These are phyloP conservation scores for Diplodia corticola DNA, from an alignment of 2,329 filamentous ascomycete species.

Conservation along the genomic window DNA sequence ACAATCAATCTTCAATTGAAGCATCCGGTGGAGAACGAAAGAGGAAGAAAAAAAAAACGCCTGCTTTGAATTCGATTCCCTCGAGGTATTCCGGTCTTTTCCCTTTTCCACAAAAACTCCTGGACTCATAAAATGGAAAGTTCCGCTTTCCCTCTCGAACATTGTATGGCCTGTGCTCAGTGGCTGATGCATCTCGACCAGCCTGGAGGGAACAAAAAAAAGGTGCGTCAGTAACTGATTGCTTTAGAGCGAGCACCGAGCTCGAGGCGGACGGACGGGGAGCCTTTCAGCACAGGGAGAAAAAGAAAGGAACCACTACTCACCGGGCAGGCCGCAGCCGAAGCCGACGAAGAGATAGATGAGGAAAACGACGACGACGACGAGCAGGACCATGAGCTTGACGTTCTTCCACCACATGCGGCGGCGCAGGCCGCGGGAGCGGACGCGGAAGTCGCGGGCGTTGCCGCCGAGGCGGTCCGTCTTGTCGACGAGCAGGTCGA, in stretches of 20 bases:
- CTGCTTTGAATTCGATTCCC: neutral
- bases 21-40: neutral
- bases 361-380: conserved; percentile 70
- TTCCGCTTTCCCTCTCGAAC: neutral
- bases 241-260: neutral
- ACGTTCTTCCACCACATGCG: conserved; percentile 99
- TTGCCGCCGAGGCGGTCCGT: conserved; percentile 87
- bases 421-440: conserved; percentile 81
- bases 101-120: conserved; percentile 1
- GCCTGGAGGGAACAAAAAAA: conserved; percentile 29
- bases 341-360: conserved; percentile 71
- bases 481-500: conserved; percentile 94
- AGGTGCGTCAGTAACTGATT: neutral
- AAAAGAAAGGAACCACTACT: conserved; percentile 26
- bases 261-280: neutral
- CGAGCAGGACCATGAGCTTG: conserved; percentile 82
- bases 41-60: neutral
- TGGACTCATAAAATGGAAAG: neutral
- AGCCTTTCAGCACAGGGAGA: neutral
- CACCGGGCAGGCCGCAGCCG: conserved; percentile 67
- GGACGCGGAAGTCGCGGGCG: conserved; percentile 84
- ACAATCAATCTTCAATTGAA: neutral
- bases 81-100: conserved; percentile 8
- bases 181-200: conserved; percentile 42
- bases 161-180: conserved; percentile 23